Percentiles rank a stretch among this genome's conserved stretches.
Conservation (phyloP, 2,329 filamentous ascomycete genomes). For the Graphilbum fragrans region DNA sequence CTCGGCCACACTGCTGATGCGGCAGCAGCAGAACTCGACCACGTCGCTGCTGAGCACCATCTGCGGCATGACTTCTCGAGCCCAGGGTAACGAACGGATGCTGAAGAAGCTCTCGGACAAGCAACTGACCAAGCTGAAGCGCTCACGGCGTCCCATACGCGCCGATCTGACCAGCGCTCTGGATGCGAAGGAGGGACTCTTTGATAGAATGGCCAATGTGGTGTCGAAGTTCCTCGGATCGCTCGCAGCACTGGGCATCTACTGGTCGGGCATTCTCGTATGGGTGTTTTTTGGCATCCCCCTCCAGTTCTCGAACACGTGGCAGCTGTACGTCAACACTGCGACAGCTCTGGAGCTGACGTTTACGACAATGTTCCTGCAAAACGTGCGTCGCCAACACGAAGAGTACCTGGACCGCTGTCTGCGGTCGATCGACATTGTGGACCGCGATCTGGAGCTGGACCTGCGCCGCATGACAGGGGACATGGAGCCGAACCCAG, state of each 20-base stretch:
- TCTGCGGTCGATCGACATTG: slow-evolving; percentile 19
- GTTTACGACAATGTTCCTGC: slow-evolving; percentile 24
- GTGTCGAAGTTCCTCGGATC: slow-evolving; percentile 17
- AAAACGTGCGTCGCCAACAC: slow-evolving; percentile 25
- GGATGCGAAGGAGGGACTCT: slow-evolving; percentile 17
- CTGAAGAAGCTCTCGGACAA: slow-evolving; percentile 12
- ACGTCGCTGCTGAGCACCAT: slow-evolving; percentile 16
- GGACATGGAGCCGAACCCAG: slow-evolving; percentile 19
- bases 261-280: slow-evolving; percentile 21
- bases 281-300: slow-evolving; percentile 21
- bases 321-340: slow-evolving; percentile 30
- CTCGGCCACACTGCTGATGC: slow-evolving; percentile 24
- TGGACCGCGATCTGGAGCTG: slow-evolving; percentile 22
- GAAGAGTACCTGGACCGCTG: slow-evolving; percentile 18
- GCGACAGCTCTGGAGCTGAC: slow-evolving; percentile 28
- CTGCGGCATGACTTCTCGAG: slow-evolving; percentile 20
- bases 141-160: slow-evolving; percentile 11
- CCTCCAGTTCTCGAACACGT: slow-evolving; percentile 19
- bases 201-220: slow-evolving; percentile 16
- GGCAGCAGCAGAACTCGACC: slow-evolving; percentile 23
- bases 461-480: slow-evolving; percentile 20
- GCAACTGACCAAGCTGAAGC: slow-evolving; percentile 8
- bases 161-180: slow-evolving; percentile 13
- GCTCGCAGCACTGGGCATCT: slow-evolving; percentile 17
- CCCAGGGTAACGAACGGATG: slow-evolving; percentile 18